Evolutionary conservation across 257 asterid genomes (phyloP).

Genomic region (Ajuga chamaepitys): DNA sequence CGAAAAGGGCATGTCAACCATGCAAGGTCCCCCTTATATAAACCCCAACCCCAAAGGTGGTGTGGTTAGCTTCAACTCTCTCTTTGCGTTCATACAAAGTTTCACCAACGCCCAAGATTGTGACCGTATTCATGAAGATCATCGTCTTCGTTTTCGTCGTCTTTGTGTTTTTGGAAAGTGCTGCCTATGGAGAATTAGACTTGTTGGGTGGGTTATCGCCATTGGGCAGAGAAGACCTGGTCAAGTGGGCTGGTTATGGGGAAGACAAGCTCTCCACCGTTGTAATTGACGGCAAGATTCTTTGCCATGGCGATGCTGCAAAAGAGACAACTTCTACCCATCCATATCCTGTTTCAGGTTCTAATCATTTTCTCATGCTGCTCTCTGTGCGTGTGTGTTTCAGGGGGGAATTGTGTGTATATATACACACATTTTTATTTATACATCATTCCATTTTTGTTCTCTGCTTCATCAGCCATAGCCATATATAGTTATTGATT

Average conservation of each 20-base stretch:
- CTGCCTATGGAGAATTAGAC: neutral
- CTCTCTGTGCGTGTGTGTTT: too few relatives aligned
- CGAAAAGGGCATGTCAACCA: constrained; percentile 55
- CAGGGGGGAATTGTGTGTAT: too few relatives aligned
- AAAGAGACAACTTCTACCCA: neutral
- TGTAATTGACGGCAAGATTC: constrained; percentile 31
- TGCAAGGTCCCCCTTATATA: constrained; percentile 23
- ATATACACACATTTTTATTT: too few relatives aligned
- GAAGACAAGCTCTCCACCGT: constrained; percentile 73
- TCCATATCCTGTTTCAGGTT: constrained; percentile 41
- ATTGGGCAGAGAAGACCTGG: constrained; percentile 48
- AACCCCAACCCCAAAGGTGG: constrained; percentile 26
- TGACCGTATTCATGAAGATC: constrained; percentile 16
- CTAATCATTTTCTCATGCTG: too few relatives aligned
- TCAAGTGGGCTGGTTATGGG: constrained; percentile 71
- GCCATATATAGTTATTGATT: too few relatives aligned
- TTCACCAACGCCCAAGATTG: constrained; percentile 20
- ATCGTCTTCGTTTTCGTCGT: neutral
- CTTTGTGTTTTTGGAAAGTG: constrained; percentile 7
- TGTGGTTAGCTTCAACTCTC: constrained; percentile 36
- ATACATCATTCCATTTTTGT: too few relatives aligned
- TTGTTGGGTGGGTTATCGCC: constrained; percentile 26
- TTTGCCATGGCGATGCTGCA: constrained; percentile 27
- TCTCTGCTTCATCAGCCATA: too few relatives aligned
- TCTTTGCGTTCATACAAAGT: constrained; percentile 39